These are phyloP conservation scores for Paraphoma chrysanthemicola DNA, from an alignment of 2,329 filamentous ascomycete genomes.

Conservation along the genomic window DNA sequence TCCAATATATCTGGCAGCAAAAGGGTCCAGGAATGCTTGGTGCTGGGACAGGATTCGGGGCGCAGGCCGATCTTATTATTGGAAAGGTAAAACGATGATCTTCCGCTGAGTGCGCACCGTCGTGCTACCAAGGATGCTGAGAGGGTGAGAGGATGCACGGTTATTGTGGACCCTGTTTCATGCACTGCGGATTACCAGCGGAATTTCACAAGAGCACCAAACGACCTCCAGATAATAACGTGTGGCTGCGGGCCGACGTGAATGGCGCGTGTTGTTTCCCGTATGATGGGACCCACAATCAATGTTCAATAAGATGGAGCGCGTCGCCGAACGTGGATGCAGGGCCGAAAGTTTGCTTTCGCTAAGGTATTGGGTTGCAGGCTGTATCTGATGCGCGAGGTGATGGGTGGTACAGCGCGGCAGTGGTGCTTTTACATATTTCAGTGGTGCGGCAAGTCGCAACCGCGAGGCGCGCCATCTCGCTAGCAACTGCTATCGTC, in stretches of 20 bases:
- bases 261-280: conserved; percentile 24
- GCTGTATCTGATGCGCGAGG: conserved; percentile 4
- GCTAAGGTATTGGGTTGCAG: conserved; percentile 6
- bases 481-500: conserved; percentile 24
- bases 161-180: conserved; percentile 36
- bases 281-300: conserved; percentile 27
- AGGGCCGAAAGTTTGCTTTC: background rate
- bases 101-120: conserved; percentile 35
- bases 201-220: conserved; percentile 25
- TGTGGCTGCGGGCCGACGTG: conserved; percentile 35
- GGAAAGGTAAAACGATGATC: conserved; percentile 43
- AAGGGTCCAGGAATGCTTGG: conserved; percentile 41
- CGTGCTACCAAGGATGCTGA: conserved; percentile 30
- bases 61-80: conserved; percentile 35
- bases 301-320: conserved; percentile 29
- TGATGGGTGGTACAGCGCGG: background rate
- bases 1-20: conserved; percentile 43
- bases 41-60: conserved; percentile 26
- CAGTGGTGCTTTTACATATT: conserved; percentile 1
- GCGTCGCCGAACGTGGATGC: conserved; percentile 16
- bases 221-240: conserved; percentile 31
- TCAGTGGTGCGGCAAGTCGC: conserved; percentile 4
- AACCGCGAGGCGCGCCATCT: conserved; percentile 4
- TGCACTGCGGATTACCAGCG: conserved; percentile 22
- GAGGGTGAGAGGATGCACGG: conserved; percentile 28